These are phyloP conservation scores for Solanum virginianum DNA, from an alignment of 257 asterid genomes.

Conservation along the genomic window DNA sequence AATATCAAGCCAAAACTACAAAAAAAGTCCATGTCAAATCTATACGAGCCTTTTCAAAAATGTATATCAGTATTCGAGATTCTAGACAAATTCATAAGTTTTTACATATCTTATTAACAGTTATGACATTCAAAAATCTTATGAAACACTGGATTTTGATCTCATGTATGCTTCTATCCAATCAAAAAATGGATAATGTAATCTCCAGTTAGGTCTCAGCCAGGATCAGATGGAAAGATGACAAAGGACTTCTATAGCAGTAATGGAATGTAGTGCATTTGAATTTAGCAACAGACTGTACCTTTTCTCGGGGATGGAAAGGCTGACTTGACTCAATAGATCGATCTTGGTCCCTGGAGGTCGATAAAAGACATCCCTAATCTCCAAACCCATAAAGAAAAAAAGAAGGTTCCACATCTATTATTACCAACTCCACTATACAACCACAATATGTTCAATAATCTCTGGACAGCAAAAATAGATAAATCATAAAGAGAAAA, in stretches of 20 bases:
- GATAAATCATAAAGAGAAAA: not conserved
- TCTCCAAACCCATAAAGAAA: constrained; percentile 20
- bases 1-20: constrained; percentile 71
- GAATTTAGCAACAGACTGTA: constrained; percentile 4
- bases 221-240: not conserved
- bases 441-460: not conserved
- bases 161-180: not conserved
- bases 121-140: not conserved
- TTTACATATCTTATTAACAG: not conserved
- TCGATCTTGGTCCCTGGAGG: constrained; percentile 77
- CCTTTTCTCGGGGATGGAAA: constrained; percentile 82
- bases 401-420: not conserved
- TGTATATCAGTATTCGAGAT: not conserved
- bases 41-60: not conserved
- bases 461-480: not conserved
- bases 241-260: not conserved
- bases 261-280: not conserved
- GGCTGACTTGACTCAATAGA: constrained; percentile 51
- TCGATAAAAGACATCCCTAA: constrained; percentile 54
- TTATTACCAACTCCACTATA: not conserved
- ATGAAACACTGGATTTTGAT: not conserved
- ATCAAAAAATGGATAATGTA: not conserved
- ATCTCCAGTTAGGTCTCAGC: not conserved
- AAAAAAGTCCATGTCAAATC: not conserved
- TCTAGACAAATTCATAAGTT: not conserved